A percentile compares a stretch with the other conserved stretches of the same genome.
These are phyloP conservation scores for Cryptococcus sp. DNA, from an alignment of 1,284 basidiomycete genomes.

Conservation along the genomic window DNA sequence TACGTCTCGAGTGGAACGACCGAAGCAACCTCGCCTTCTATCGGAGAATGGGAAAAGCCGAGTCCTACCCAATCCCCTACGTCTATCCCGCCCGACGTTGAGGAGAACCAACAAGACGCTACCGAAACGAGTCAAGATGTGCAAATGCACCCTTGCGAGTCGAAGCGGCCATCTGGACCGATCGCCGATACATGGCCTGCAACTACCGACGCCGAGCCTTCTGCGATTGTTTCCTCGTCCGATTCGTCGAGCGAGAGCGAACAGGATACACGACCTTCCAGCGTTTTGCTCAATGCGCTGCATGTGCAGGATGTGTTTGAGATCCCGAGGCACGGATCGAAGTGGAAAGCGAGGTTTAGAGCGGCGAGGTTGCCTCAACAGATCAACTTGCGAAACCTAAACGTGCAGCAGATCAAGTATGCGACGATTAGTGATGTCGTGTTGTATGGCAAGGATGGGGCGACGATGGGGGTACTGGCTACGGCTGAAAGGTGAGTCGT, in stretches of 20 bases:
- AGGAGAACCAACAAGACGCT: not conserved
- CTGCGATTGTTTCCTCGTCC: not conserved
- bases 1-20: constrained; percentile 31
- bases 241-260: constrained; percentile 10
- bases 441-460: constrained; percentile 63
- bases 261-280: constrained; percentile 29
- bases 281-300: constrained; percentile 42
- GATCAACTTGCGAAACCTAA: constrained; percentile 45
- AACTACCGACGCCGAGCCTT: too few relatives aligned
- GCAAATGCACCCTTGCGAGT: constrained; percentile 41
- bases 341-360: constrained; percentile 26
- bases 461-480: constrained; percentile 44
- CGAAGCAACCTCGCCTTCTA: constrained; percentile 25
- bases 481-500: constrained; percentile 49
- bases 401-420: constrained; percentile 62
- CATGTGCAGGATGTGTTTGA: constrained; percentile 44
- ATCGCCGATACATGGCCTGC: constrained; percentile 7
- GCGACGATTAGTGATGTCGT: constrained; percentile 83
- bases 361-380: constrained; percentile 36
- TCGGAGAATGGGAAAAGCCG: constrained; percentile 15
- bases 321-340: constrained; percentile 17
- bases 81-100: constrained; percentile 6
- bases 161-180: constrained; percentile 26
- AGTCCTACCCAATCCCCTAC: constrained; percentile 9
- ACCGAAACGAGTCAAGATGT: constrained; percentile 23